These are phyloP conservation scores for Cystofilobasidium ferigula DNA, from an alignment of 768 basidiomycete genomes.

Conservation along the genomic window DNA sequence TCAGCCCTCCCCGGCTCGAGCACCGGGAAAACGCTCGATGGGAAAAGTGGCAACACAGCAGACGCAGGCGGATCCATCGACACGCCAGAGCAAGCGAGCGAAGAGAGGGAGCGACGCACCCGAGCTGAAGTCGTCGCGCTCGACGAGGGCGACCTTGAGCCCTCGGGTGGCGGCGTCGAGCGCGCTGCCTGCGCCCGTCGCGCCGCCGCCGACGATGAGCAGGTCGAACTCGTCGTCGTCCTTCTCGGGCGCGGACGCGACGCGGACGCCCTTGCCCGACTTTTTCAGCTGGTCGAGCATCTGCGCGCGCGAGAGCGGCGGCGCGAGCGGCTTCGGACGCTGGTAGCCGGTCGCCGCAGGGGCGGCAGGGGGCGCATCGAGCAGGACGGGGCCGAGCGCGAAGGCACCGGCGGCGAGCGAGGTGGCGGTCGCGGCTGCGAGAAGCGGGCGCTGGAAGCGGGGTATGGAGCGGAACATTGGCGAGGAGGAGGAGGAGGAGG, in stretches of 20 bases:
- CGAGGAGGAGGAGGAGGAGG: not conserved
- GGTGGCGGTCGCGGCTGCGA: not conserved
- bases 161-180: constrained; percentile 88
- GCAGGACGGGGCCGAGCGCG: not conserved
- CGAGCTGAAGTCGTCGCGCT: constrained; percentile 80
- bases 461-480: constrained; percentile 7
- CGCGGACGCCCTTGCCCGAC: constrained; percentile 30
- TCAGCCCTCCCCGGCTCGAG: too few relatives aligned
- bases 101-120: constrained; percentile 46
- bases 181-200: constrained; percentile 92
- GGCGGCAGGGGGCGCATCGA: not conserved
- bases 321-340: constrained; percentile 40
- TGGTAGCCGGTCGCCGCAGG: constrained; percentile 12
- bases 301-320: constrained; percentile 39
- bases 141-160: constrained; percentile 82
- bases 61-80: not conserved
- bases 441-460: not conserved
- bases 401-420: not conserved
- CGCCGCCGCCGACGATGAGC: constrained; percentile 82
- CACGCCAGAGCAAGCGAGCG: too few relatives aligned
- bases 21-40: too few relatives aligned
- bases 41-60: not conserved
- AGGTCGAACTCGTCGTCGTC: constrained; percentile 60
- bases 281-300: constrained; percentile 37
- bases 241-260: constrained; percentile 28